phyloP scores from a whole-genome alignment of 805 yeast genomes.

The Metschnikowia dekortorum region DNA sequence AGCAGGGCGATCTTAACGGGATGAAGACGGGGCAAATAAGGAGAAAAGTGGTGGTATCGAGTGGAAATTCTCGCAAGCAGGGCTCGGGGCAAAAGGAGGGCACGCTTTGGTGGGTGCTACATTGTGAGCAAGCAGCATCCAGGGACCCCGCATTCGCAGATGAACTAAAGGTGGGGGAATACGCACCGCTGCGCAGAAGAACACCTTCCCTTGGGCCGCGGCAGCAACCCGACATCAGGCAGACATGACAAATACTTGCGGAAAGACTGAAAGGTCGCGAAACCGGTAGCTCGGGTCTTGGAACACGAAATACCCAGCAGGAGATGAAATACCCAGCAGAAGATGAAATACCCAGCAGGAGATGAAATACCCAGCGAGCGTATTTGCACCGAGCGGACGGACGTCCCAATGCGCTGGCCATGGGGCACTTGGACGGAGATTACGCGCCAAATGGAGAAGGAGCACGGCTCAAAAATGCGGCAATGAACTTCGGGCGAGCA shows the following conservation, averaged over 20 bases:
- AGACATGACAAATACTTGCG: background rate
- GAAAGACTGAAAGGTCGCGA: background rate
- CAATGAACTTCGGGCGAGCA: background rate
- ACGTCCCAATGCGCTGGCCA: too few relatives aligned
- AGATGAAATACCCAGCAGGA: background rate
- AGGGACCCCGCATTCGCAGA: constrained; percentile 3
- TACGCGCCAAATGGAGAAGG: too few relatives aligned
- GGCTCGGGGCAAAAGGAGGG: background rate
- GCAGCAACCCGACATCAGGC: background rate
- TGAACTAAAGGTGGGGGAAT: constrained; percentile 2
- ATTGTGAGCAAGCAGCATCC: background rate
- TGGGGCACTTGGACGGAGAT: too few relatives aligned
- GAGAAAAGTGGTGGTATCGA: background rate
- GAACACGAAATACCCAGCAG: too few relatives aligned
- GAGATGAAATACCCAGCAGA: background rate
- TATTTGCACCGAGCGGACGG: too few relatives aligned
- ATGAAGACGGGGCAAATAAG: background rate
- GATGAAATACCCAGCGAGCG: background rate
- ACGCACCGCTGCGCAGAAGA: constrained; percentile 4
- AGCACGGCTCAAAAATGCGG: background rate
- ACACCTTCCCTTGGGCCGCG: constrained; percentile 1
- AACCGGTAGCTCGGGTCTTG: background rate
- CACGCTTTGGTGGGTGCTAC: background rate
- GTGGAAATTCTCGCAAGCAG: background rate
- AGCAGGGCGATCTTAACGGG: background rate